Conservation (phyloP, 2,329 filamentous ascomycete genomes). For the Aspergillus costaricaensis region DNA sequence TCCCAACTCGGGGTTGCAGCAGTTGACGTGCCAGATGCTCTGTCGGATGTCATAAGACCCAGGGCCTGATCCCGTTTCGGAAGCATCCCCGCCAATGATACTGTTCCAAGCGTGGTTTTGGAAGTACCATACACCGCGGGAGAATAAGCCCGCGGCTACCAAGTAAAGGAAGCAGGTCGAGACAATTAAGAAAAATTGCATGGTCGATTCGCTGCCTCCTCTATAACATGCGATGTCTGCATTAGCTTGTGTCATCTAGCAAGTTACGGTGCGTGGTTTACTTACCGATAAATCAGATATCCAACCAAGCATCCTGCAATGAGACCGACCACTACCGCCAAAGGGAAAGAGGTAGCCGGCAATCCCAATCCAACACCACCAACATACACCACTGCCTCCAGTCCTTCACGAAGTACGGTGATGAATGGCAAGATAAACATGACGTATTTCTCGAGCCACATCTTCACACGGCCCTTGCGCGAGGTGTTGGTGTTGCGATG, state of each 20-base stretch:
- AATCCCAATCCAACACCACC: conserved; percentile 78
- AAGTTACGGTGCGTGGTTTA: conserved; percentile 1
- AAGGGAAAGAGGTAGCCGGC: conserved; percentile 73
- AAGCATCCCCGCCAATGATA: conserved; percentile 56
- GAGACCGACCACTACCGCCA: conserved; percentile 74
- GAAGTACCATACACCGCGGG: conserved; percentile 71
- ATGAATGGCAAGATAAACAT: conserved; percentile 87
- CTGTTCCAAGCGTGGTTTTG: conserved; percentile 69
- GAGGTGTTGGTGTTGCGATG: conserved; percentile 44
- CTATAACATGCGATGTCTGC: conserved; percentile 26
- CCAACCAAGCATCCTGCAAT: conserved; percentile 67
- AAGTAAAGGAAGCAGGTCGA: conserved; percentile 83
- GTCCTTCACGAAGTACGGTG: conserved; percentile 81
- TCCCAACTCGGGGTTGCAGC: conserved; percentile 72
- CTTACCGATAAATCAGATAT: conserved; percentile 76
- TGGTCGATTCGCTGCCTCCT: conserved; percentile 61
- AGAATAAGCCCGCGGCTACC: conserved; percentile 79
- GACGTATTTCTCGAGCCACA: conserved; percentile 73
- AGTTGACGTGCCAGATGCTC: conserved; percentile 83
- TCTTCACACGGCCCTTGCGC: conserved; percentile 55
- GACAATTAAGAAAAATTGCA: conserved; percentile 74
- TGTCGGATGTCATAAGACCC: conserved; percentile 78
- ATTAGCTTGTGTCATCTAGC: background rate
- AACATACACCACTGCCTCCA: conserved; percentile 84
- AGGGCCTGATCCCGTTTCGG: conserved; percentile 65